Conservation (phyloP, 164 flowering plant species). For the Amborella trichopoda region DNA sequence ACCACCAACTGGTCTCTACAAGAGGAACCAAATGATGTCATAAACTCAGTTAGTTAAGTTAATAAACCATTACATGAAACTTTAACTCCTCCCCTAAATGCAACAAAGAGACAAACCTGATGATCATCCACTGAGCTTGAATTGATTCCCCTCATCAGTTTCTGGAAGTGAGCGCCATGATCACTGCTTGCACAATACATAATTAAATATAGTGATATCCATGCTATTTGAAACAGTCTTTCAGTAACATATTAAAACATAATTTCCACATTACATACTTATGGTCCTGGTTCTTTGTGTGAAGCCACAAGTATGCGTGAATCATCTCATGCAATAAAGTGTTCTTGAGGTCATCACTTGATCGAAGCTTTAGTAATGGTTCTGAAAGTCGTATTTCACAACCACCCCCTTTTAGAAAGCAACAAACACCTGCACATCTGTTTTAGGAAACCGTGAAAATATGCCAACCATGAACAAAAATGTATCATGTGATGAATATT, state of each 20-base stretch:
- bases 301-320: slow-evolving; percentile 12
- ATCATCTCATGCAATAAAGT: slow-evolving; percentile 14
- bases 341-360: slow-evolving; percentile 10
- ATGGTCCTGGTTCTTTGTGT: slow-evolving; percentile 6
- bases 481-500: no score
- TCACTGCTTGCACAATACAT: slow-evolving; percentile 4
- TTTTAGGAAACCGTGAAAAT: neutral
- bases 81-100: neutral
- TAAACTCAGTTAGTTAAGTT: no score
- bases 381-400: slow-evolving; percentile 13
- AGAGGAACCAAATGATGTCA: no score
- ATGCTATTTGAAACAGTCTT: neutral
- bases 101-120: slow-evolving; percentile 9
- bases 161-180: slow-evolving; percentile 10
- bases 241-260: neutral
- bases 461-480: neutral
- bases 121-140: slow-evolving; percentile 8
- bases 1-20: slow-evolving; percentile 12
- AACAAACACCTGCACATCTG: slow-evolving; percentile 9
- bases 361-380: slow-evolving; percentile 10
- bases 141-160: slow-evolving; percentile 10
- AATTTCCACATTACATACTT: slow-evolving; percentile 1
- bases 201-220: no score
- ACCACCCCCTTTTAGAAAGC: slow-evolving; percentile 6
- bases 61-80: neutral